Percentiles rank a stretch among this genome's conserved stretches.
Conservation (phyloP, 2,329 filamentous ascomycete genomes). For the Aspergillus hiratsukae region DNA sequence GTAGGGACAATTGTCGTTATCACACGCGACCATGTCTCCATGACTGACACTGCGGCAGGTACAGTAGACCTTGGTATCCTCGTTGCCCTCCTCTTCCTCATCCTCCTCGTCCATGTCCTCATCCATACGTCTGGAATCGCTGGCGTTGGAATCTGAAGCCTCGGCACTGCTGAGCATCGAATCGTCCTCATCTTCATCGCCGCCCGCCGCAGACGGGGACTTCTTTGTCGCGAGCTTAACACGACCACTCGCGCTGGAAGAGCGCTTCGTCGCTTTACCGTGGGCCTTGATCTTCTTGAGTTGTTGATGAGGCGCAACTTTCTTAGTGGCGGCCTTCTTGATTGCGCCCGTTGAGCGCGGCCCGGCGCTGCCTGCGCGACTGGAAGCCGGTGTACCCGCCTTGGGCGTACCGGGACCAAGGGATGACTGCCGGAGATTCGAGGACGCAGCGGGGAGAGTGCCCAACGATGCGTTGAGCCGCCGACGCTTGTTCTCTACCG, state of each 20-base stretch:
- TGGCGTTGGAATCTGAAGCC: slow-evolving; percentile 41
- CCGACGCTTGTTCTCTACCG: slow-evolving; percentile 55
- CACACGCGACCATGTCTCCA: slow-evolving; percentile 65
- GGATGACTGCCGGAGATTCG: slow-evolving; percentile 56
- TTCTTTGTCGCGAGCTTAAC: slow-evolving; percentile 38
- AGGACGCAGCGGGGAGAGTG: slow-evolving; percentile 51
- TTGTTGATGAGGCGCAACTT: slow-evolving; percentile 53
- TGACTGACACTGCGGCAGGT: slow-evolving; percentile 62
- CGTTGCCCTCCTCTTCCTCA: slow-evolving; percentile 48
- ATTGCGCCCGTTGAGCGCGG: slow-evolving; percentile 41
- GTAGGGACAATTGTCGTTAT: slow-evolving; percentile 59
- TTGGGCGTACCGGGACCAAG: slow-evolving; percentile 62
- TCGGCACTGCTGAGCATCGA: slow-evolving; percentile 51
- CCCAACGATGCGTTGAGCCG: slow-evolving; percentile 52
- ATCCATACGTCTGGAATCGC: slow-evolving; percentile 26
- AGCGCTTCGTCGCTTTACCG: slow-evolving; percentile 40
- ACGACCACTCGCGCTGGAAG: slow-evolving; percentile 37
- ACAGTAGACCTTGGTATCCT: slow-evolving; percentile 61
- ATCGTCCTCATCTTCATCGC: slow-evolving; percentile 49
- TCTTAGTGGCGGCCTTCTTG: slow-evolving; percentile 50
- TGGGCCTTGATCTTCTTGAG: slow-evolving; percentile 37
- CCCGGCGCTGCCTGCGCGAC: slow-evolving; percentile 57
- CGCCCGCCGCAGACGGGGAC: slow-evolving; percentile 36
- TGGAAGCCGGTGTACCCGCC: slow-evolving; percentile 48
- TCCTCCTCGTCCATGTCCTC: slow-evolving; percentile 45